phyloP scores from a whole-genome alignment of 352 stramenopile species.

The Globisporangium polare region DNA sequence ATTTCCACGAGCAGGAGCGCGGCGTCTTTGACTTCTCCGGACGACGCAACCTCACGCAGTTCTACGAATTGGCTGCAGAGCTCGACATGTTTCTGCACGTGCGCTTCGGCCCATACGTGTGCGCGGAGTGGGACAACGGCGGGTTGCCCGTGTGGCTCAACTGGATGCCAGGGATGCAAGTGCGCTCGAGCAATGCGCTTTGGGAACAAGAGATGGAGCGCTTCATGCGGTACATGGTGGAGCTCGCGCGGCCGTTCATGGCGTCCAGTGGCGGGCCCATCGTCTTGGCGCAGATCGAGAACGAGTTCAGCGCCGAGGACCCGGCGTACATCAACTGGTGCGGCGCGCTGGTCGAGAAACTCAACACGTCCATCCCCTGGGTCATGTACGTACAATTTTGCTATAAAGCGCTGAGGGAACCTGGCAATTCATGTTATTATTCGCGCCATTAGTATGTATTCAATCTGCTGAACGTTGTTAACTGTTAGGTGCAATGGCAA shows the following conservation, averaged over 20 bases:
- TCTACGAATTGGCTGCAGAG: slow-evolving; percentile 52
- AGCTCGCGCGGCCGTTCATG: slow-evolving; percentile 58
- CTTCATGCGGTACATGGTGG: slow-evolving; percentile 61
- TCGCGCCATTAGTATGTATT: too few species aligned
- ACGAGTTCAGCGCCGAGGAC: slow-evolving; percentile 54
- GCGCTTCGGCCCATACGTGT: slow-evolving; percentile 67
- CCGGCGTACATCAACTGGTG: slow-evolving; percentile 52
- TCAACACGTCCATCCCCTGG: slow-evolving; percentile 67
- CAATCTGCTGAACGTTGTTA: too few species aligned
- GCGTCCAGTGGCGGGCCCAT: slow-evolving; percentile 62
- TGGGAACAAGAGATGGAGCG: slow-evolving; percentile 56
- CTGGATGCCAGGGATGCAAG: slow-evolving; percentile 38
- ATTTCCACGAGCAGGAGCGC: slow-evolving; percentile 53
- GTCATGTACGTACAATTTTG: slow-evolving; percentile 46
- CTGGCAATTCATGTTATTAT: too few species aligned
- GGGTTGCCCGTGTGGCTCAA: slow-evolving; percentile 61
- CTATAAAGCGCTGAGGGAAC: too few species aligned
- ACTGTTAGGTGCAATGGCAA: slow-evolving; percentile 56
- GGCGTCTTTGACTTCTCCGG: slow-evolving; percentile 50
- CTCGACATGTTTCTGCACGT: slow-evolving; percentile 67
- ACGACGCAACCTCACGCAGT: slow-evolving; percentile 50
- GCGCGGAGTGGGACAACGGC: slow-evolving; percentile 65
- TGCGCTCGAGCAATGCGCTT: slow-evolving; percentile 40
- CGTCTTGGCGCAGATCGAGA: slow-evolving; percentile 73
- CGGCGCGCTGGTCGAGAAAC: slow-evolving; percentile 37